phyloP scores from a whole-genome alignment of 1,284 basidiomycete species.

The Boletus albobrunnescens region DNA sequence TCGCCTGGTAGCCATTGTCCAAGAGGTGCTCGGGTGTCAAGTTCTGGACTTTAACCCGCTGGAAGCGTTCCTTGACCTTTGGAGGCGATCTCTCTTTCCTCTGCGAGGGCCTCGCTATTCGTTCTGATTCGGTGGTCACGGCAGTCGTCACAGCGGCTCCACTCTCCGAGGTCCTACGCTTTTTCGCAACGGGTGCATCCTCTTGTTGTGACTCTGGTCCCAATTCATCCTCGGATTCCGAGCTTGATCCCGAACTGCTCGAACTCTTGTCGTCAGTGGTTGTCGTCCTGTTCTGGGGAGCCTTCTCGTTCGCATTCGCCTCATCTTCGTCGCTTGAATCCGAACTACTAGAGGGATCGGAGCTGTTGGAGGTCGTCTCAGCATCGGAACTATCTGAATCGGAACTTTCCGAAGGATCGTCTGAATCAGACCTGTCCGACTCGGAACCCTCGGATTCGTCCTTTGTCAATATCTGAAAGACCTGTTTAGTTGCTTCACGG shows the following conservation, averaged over 20 bases:
- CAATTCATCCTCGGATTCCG: constrained; percentile 24
- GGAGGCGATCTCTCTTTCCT: constrained; percentile 37
- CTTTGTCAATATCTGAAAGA: neutral
- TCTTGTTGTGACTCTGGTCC: constrained; percentile 1
- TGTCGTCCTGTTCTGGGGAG: neutral
- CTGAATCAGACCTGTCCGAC: constrained; percentile 22
- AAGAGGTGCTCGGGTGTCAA: constrained; percentile 59
- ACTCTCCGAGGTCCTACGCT: constrained; percentile 49
- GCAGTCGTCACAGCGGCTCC: constrained; percentile 51
- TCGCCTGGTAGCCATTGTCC: constrained; percentile 83
- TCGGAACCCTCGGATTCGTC: constrained; percentile 27
- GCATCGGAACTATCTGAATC: constrained; percentile 12
- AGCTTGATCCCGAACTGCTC: constrained; percentile 22
- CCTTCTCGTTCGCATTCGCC: constrained; percentile 2
- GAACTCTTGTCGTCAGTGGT: constrained; percentile 6
- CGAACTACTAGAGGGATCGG: constrained; percentile 13
- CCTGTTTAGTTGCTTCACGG: neutral
- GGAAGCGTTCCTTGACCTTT: constrained; percentile 64
- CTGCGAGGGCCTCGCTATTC: constrained; percentile 5
- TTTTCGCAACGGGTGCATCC: constrained; percentile 46
- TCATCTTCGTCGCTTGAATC: constrained; percentile 13
- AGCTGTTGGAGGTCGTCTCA: constrained; percentile 16
- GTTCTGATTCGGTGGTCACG: constrained; percentile 20
- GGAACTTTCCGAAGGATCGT: constrained; percentile 10
- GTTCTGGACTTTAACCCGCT: constrained; percentile 73